Evolutionary conservation across 2,329 filamentous ascomycete species (phyloP).

Genomic region (Ophiostoma sp.): DNA sequence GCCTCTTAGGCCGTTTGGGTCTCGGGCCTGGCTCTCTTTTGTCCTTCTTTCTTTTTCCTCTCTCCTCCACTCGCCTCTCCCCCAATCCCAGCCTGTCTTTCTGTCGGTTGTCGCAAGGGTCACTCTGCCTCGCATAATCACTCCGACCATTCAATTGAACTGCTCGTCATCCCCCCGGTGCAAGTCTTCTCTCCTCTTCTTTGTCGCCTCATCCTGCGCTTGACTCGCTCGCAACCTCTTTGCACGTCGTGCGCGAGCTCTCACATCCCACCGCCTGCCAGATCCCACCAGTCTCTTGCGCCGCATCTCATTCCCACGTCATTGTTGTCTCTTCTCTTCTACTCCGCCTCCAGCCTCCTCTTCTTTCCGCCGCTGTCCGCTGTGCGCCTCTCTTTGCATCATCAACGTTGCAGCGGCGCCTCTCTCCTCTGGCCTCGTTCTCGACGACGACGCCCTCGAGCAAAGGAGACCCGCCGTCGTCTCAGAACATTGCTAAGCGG

Average conservation of each 20-base stretch:
- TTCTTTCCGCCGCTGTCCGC: neutral
- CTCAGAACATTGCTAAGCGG: neutral
- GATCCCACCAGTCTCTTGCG: neutral
- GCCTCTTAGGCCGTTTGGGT: constrained; percentile 8
- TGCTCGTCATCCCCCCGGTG: neutral
- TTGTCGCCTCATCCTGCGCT: neutral
- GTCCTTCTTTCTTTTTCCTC: neutral
- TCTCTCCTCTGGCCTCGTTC: neutral
- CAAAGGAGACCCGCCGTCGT: neutral
- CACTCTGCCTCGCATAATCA: neutral
- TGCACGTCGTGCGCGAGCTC: neutral
- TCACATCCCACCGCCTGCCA: neutral
- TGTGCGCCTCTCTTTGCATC: neutral
- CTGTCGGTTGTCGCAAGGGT: neutral
- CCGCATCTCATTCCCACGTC: neutral
- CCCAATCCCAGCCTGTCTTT: neutral
- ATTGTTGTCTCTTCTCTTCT: neutral
- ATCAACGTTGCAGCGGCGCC: neutral
- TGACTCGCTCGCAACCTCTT: neutral
- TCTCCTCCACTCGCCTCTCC: neutral
- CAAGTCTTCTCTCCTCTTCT: neutral
- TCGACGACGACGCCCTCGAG: neutral
- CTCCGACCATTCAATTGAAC: neutral
- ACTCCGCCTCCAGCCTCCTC: neutral
- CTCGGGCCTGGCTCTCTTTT: neutral